Percentiles rank a stretch among this genome's conserved stretches.
Conservation (phyloP, 352 stramenopile species). For the Globisporangium rhizosaccharum region DNA sequence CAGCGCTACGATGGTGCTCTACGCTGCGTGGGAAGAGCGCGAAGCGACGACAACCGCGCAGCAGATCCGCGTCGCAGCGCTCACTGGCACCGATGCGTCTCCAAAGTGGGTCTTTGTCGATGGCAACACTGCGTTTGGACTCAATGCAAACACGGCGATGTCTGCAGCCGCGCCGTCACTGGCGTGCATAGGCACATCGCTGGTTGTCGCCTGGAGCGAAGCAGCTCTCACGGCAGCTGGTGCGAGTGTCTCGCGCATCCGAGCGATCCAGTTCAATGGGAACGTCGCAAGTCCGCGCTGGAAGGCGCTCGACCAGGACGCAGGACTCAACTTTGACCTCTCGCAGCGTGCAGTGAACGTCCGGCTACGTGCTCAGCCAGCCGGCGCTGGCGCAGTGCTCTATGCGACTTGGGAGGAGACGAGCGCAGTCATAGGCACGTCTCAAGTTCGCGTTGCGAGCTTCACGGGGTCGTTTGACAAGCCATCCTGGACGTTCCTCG, state of each 20-base stretch:
- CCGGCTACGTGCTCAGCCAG: constrained; percentile 13
- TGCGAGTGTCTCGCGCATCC: constrained; percentile 12
- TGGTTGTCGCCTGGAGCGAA: constrained; percentile 61
- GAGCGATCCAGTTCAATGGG: constrained; percentile 39
- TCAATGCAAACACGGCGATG: constrained; percentile 34
- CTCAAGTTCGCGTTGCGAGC: constrained; percentile 40
- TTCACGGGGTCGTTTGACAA: constrained; percentile 8
- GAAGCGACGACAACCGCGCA: constrained; percentile 18
- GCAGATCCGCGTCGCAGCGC: constrained; percentile 49
- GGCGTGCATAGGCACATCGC: constrained; percentile 24
- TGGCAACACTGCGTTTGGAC: constrained; percentile 29
- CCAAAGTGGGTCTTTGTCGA: constrained; percentile 52
- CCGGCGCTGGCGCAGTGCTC: constrained; percentile 16
- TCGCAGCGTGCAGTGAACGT: constrained; percentile 39
- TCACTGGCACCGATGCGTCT: constrained; percentile 29
- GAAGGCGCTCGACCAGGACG: constrained; percentile 24
- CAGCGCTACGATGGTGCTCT: constrained; percentile 19
- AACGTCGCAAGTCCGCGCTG: constrained; percentile 30
- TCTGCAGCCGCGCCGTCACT: constrained; percentile 27
- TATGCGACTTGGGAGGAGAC: constrained; percentile 55
- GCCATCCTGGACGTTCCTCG: constrained; percentile 32
- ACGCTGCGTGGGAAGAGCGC: constrained; percentile 50
- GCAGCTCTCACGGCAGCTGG: neutral
- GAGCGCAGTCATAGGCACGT: constrained; percentile 13
- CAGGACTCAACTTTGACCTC: constrained; percentile 40